Conservation (phyloP, 352 stramenopile genomes). For the Pythium plurisporium region DNA sequence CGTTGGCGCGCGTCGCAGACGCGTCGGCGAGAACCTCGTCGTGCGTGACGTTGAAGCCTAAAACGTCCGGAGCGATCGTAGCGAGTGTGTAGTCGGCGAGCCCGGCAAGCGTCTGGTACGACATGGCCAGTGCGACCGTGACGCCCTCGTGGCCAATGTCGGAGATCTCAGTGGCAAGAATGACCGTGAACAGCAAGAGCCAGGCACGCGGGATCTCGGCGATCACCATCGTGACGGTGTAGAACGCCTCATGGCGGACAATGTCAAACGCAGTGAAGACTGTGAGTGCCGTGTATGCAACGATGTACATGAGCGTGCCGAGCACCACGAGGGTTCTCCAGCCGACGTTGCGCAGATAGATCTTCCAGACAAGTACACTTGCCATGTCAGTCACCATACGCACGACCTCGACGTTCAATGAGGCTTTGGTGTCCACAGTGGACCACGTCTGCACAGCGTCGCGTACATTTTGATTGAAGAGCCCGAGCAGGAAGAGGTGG, state of each 20-base stretch:
- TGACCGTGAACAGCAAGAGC: conserved; percentile 36
- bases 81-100: conserved; percentile 23
- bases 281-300: conserved; percentile 22
- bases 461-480: conserved; percentile 34
- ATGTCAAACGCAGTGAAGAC: conserved; percentile 29
- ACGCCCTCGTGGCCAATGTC: conserved; percentile 45
- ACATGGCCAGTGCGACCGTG: conserved; percentile 44
- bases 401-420: conserved; percentile 22
- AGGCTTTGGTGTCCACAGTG: conserved; percentile 13
- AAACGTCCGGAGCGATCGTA: conserved; percentile 19
- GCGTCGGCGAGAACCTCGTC: not conserved
- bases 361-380: conserved; percentile 34
- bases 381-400: conserved; percentile 23
- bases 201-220: conserved; percentile 33
- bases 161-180: conserved; percentile 45
- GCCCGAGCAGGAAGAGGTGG: conserved; percentile 29
- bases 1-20: not conserved
- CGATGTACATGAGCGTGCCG: conserved; percentile 27
- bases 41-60: not conserved
- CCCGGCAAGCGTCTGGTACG: conserved; percentile 35
- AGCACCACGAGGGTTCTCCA: conserved; percentile 33
- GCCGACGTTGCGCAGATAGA: conserved; percentile 27
- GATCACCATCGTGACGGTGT: conserved; percentile 23
- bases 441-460: conserved; percentile 38
- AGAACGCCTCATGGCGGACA: conserved; percentile 37